These are phyloP conservation scores for Penicillium nordicum DNA, from an alignment of 2,329 filamentous ascomycete species.

Conservation along the genomic window DNA sequence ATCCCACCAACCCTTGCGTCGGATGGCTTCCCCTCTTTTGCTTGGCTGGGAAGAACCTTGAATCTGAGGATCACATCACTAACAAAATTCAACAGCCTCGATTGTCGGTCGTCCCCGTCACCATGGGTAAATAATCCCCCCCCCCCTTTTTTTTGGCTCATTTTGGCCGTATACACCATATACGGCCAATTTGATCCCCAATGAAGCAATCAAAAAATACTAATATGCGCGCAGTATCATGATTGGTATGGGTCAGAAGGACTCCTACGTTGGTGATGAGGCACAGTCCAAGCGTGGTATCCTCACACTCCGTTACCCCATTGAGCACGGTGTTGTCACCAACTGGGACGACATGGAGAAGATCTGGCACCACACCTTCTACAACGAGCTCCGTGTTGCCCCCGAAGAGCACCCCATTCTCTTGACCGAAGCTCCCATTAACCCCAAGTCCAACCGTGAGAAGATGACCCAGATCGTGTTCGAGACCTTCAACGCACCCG, in stretches of 20 bases:
- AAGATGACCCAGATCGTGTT: constrained; percentile 99
- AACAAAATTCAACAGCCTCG: constrained; percentile 63
- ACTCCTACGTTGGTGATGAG: constrained; percentile 99
- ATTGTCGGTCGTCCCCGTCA: constrained; percentile 99
- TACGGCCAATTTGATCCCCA: neutral
- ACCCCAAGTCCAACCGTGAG: constrained; percentile 99
- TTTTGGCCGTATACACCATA: neutral
- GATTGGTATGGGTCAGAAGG: constrained; percentile 99
- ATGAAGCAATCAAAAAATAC: constrained; percentile 10
- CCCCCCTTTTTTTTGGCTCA: constrained; percentile 6
- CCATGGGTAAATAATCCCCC: constrained; percentile 81
- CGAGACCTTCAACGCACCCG: constrained; percentile 99
- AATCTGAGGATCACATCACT: neutral
- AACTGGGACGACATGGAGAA: constrained; percentile 99
- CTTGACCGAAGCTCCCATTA: constrained; percentile 98
- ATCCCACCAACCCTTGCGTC: constrained; percentile 31
- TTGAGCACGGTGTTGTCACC: constrained; percentile 99
- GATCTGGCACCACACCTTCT: constrained; percentile 99
- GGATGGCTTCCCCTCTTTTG: constrained; percentile 11
- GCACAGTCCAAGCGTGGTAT: constrained; percentile 99
- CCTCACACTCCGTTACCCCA: constrained; percentile 97
- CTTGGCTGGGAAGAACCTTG: neutral
- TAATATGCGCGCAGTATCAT: constrained; percentile 74
- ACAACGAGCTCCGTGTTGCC: constrained; percentile 99
- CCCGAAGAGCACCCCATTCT: constrained; percentile 99